Base-by-base conservation (phyloP, 805 yeast species). In the Saccharomyces jurei region DNA sequence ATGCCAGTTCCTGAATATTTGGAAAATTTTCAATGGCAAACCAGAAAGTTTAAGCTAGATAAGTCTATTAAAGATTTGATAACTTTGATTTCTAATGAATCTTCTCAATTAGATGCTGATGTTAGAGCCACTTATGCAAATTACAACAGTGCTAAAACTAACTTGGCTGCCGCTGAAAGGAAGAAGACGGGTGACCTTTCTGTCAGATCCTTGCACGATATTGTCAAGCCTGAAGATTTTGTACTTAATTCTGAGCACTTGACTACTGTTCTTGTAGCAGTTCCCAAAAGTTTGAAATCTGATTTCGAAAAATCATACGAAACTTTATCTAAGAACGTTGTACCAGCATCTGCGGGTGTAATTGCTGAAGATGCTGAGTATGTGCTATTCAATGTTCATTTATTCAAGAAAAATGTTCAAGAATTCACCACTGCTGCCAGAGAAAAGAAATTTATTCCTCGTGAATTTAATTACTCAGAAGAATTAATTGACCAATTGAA, bases 131-230 rank as follows among this genome's bases (percentile, higher is more conserved):
- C 87, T n/a, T 86, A 79, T 67, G 81, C 86, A 58, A 78, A 76
- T 61, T 94, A 89, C 73, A 87, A 82, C 63, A 80, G 82, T 50
- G 96, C 97, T 50, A 88, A 85, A 72, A 82, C 95, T 48, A 87
- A 84, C 67, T 77, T 90, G 57, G 79, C 84, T 50, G 90, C 96
- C 11, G 92, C 96, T 9, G 96, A 92, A 71, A 82, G 97, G 66
- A 91, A 91, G 73, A 87, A 86, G 70, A 86, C 88, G 41, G 99
- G 99, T 55, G 97, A 94, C 69, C 78, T 94, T 60, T 85, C 96
- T 3, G 91, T 92, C 54, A 84, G 88, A 69, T 87, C 97, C 3
- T 77, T 94, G 57, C 97, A 92, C 68, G 94, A 89, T 65, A 80
- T 92, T 54, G 97, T 94, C 51, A 80, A 81, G 52, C 86, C 89